Base-by-base conservation (phyloP, 768 basidiomycete species). In the Pleurotus pulmonarius region DNA sequence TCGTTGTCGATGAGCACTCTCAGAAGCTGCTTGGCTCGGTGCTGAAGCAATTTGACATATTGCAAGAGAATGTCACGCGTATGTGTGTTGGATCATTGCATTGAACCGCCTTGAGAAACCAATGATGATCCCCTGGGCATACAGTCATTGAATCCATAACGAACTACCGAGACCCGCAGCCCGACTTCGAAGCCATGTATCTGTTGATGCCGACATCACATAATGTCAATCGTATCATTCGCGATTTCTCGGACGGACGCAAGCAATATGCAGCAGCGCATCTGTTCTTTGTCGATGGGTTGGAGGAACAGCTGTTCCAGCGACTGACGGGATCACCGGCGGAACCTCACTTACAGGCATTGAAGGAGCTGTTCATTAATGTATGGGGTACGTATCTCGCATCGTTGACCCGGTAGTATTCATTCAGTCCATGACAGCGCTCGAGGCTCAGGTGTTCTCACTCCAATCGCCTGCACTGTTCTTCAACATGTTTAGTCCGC, bases 21-120 rank as follows among this genome's bases (percentile, higher is more conserved):
- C 88, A 94, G 71, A 85, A 81, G 67, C 74, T 98, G 54, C 71
- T 99, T 46, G 82, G 86, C 59, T 83, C 89, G 7, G 92, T 95
- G 3, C 79, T 98, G 63, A 94, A 93, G 73, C 88, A 92, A 67
- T 94, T 91, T 64, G 96, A 99, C 69, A 90, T 98, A 56, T 72
- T 98, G 56, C 88, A 94, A 69, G 93, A 97, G 78, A 95, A 95
- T 77, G 93, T 98, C 43, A 97, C 94, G 46, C 82, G 96, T 97
- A 75, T 68, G 93, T 78, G 51, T 53, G 51, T 53, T 53, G 38
- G 39, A 40, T 51, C 46, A 51, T 52, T 40, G 18, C 29, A 37
- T 55, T 39, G 24, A 13, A 12, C 37, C 22, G 20, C 3, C 52
- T 44, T 22, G 47, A 57, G 40, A 9, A 13, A 41, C 12, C 45